These are phyloP conservation scores for Solanum etuberosum DNA, from an alignment of 257 asterid genomes.

Conservation along the genomic window DNA sequence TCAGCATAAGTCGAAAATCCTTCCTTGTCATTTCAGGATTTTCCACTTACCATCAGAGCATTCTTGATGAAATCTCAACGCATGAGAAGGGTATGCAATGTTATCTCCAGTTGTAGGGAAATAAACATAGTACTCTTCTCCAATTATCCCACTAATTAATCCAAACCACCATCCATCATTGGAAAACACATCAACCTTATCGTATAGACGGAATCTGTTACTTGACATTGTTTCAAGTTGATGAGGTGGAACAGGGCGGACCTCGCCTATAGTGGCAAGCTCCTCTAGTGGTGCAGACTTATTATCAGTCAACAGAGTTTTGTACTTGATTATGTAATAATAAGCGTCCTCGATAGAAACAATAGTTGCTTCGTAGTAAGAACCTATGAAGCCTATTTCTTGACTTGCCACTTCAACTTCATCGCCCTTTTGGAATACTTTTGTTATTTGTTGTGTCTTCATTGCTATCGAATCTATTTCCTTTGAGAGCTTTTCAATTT, in stretches of 20 bases:
- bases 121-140: background rate
- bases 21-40: too few species aligned
- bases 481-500: background rate
- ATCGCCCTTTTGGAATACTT: background rate
- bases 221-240: background rate
- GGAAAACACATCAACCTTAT: background rate
- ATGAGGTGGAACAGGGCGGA: background rate
- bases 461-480: background rate
- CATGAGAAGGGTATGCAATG: background rate
- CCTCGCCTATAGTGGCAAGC: background rate
- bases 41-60: background rate
- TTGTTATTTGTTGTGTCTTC: background rate
- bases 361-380: slow-evolving; percentile 3
- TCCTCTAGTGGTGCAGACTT: background rate
- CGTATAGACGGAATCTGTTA: background rate
- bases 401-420: background rate
- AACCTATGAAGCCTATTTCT: background rate
- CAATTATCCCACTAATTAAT: background rate
- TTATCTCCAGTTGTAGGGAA: background rate
- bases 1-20: too few species aligned
- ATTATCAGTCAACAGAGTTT: background rate
- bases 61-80: background rate
- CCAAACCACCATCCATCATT: slow-evolving; percentile 13
- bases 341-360: background rate
- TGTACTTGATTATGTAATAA: background rate